Evolutionary conservation across 1,284 basidiomycete genomes (phyloP), one percentile per base, ranked within the genome.

Genomic region (Athelia psychrophila): DNA sequence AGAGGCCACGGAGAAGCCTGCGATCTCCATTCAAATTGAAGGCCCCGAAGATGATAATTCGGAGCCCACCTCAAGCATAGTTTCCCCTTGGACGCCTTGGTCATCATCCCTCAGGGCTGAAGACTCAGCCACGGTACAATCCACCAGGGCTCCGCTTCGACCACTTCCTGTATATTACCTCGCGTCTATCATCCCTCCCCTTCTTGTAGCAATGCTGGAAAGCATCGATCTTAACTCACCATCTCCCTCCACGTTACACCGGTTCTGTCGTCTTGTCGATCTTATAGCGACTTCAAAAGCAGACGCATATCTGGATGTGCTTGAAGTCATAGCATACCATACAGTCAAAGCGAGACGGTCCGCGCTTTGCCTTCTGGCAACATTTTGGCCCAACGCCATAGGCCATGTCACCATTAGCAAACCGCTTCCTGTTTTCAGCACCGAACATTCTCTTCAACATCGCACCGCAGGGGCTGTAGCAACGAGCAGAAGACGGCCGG

Each of bases 321-420:
- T 93, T 6, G 80, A 87, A 56, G 76, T 91, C 32, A 70, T 84
- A 19, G 88, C 87, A 2, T 84, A 87, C 60, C 82, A 84, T 49
- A 77, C 80, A 0, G 62, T 77, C 5, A 72, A 64, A 49, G 75
- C 83, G n/a, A 73, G 86, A 36, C 72, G 75, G 47, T 65, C 68
- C 19, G 88, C 86, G 9, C 65, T 85, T 51, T 69, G 72, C 47
- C 66, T 88, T 10, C 68, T 93, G 13, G 64, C 73, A 4, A 78
- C 78, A 1, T 79, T 86, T 56, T 92, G 84, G 82, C 84, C 88
- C 1, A 75, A 75, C 47, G 73, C 81, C 2, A 63, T 85, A 24
- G 90, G 91, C 0, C 91, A 92, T 66, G 70, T 81, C 44, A 65
- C 76, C 19, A 66, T 87, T 55, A 81, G 75, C 58, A 74, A 71